A percentile compares a stretch with the other conserved stretches of the same genome.
phyloP scores from a whole-genome alignment of 805 yeast genomes.

The Candida boidinii region DNA sequence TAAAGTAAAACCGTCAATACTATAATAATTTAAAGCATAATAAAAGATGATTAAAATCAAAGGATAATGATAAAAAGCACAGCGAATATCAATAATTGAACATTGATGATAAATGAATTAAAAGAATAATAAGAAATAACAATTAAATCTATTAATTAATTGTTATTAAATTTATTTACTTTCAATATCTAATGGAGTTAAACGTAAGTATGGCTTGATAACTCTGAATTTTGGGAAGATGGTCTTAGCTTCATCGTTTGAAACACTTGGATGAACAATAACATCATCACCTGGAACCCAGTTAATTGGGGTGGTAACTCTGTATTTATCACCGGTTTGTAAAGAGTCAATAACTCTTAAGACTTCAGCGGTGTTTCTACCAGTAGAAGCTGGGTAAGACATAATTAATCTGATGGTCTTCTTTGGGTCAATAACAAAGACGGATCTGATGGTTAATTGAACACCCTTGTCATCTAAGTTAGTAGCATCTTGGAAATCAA shows the following conservation, averaged over 20 bases:
- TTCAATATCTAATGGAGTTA: conserved; percentile 30
- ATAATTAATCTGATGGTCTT: conserved; percentile 55
- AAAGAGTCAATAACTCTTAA: conserved; percentile 63
- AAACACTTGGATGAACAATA: conserved; percentile 58
- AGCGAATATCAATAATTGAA: too few relatives aligned
- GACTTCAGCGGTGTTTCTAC: conserved; percentile 70
- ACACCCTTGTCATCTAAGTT: conserved; percentile 58
- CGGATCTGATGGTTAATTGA: conserved; percentile 63
- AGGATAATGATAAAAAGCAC: too few relatives aligned
- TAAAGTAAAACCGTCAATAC: too few relatives aligned
- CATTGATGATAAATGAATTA: too few relatives aligned
- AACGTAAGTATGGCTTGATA: conserved; percentile 56
- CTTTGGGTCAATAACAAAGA: conserved; percentile 60
- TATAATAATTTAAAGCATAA: too few relatives aligned
- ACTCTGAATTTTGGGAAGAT: conserved; percentile 54
- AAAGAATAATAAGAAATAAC: too few relatives aligned
- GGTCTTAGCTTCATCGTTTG: conserved; percentile 50
- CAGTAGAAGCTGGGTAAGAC: conserved; percentile 67
- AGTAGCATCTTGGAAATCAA: conserved; percentile 60
- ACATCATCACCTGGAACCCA: conserved; percentile 73
- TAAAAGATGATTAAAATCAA: too few relatives aligned
- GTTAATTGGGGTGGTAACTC: conserved; percentile 58
- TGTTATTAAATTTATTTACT: conserved; percentile 3
- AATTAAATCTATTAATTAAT: too few relatives aligned
- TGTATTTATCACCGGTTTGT: conserved; percentile 53